phyloP scores from a whole-genome alignment of 805 yeast species.

The Debaryomyces castellii region DNA sequence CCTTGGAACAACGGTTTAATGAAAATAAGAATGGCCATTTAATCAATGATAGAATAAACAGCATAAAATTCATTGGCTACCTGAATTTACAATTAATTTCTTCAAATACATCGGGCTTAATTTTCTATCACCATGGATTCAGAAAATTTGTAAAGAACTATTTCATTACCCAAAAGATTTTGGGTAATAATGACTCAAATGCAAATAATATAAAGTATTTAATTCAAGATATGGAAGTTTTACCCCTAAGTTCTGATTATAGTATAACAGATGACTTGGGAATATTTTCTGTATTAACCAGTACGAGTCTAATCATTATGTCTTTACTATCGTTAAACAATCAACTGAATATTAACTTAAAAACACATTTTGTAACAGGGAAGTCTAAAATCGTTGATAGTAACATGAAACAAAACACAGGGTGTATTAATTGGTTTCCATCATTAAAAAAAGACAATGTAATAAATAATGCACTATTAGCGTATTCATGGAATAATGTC shows the following conservation, averaged over 20 bases:
- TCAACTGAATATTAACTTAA: constrained; percentile 19
- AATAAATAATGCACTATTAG: constrained; percentile 45
- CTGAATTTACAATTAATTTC: constrained; percentile 29
- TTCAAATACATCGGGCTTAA: constrained; percentile 37
- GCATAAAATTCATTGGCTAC: constrained; percentile 27
- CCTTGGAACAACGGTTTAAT: constrained; percentile 22
- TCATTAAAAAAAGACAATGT: constrained; percentile 27
- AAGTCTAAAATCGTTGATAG: constrained; percentile 37
- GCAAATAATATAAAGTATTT: constrained; percentile 11
- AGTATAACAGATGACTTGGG: constrained; percentile 60
- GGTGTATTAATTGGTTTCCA: constrained; percentile 67
- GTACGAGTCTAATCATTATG: constrained; percentile 47
- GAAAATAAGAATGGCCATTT: constrained; percentile 31
- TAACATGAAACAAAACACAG: constrained; percentile 29
- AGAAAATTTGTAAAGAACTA: constrained; percentile 55
- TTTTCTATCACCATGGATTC: constrained; percentile 63
- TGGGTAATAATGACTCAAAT: constrained; percentile 45
- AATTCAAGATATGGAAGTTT: constrained; percentile 36
- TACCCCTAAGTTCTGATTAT: constrained; percentile 61
- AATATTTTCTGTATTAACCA: constrained; percentile 58
- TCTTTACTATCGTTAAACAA: constrained; percentile 51
- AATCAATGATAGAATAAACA: constrained; percentile 18
- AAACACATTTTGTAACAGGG: constrained; percentile 54
- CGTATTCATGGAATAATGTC: constrained; percentile 67
- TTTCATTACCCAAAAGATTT: constrained; percentile 46